A percentile compares a stretch with the other conserved stretches of the same genome.
These are phyloP conservation scores for Malassezia sympodialis DNA, from an alignment of 1,284 basidiomycete species.

Conservation along the genomic window DNA sequence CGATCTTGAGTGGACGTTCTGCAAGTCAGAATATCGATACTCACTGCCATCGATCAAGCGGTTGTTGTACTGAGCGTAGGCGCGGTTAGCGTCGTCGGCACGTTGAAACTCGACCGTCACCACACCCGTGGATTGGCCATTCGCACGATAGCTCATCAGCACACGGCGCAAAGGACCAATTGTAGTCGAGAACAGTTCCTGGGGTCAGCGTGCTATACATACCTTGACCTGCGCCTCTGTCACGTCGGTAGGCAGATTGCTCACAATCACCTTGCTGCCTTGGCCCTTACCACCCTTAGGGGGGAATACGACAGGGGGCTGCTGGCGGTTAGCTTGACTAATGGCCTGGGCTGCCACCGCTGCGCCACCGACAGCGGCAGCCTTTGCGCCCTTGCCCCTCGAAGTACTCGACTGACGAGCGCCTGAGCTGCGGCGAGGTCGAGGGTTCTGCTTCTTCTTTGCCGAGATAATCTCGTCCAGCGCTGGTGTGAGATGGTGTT, in stretches of 20 bases:
- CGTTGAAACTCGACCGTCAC: conserved; percentile 77
- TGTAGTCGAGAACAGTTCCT: conserved; percentile 83
- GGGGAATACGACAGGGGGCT: conserved; percentile 43
- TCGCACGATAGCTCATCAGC: conserved; percentile 71
- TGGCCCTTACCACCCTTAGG: conserved; percentile 25
- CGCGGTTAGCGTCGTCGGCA: conserved; percentile 80
- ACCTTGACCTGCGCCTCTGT: conserved; percentile 83
- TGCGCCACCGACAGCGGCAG: conserved; percentile 33
- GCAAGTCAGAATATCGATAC: neutral
- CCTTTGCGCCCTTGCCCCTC: conserved; percentile 31
- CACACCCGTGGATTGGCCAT: conserved; percentile 78
- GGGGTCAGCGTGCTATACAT: conserved; percentile 23
- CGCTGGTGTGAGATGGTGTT: conserved; percentile 18
- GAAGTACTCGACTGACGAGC: conserved; percentile 21
- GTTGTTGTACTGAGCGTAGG: conserved; percentile 89
- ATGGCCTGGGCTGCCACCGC: conserved; percentile 27
- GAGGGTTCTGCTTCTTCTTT: conserved; percentile 33
- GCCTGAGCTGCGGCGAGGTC: conserved; percentile 19
- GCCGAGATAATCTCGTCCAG: conserved; percentile 44
- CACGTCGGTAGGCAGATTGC: conserved; percentile 87
- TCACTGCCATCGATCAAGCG: conserved; percentile 88
- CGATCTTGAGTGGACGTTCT: conserved; percentile 91
- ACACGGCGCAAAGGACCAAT: conserved; percentile 77
- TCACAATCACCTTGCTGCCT: conserved; percentile 80
- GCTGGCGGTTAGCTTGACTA: conserved; percentile 42